Base-by-base conservation (phyloP, 371 early-diverging fungal species). In the Mucor circinelloides region DNA sequence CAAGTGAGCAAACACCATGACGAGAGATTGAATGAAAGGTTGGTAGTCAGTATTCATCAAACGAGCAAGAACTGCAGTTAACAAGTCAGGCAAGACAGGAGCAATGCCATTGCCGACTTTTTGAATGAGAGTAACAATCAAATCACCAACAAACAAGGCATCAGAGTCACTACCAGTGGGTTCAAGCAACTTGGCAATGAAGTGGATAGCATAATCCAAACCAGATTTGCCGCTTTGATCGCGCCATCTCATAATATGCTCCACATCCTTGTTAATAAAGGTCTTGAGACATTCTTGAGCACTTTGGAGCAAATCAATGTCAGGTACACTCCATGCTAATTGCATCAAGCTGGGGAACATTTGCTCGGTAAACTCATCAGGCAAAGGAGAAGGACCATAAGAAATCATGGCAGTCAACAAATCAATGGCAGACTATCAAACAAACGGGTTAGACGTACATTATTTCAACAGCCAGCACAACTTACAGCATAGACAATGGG, bases 1-100 rank as follows among this genome's bases (percentile, higher is more conserved):
- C 58, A 97, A 80, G 57, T 95, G 94, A 38, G 94, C 94, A 76
- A 95, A 93, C 13, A 95, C 90, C 74, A 93, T 80, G 5, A 96
- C 85, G n/a, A 96, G 79, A n/a, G 94, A 92, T 82, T 93, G 90
- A 66, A 92, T 89, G 46, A 94, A 93, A 3, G 92, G 86, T 0
- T 94, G 84, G 19, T 87, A 89, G 71, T 86, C 82, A 0, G 96
- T 91, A 8, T 85, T 84, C 13, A 85, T 85, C 31, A 96, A 79
- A 10, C 94, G 89, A 7, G 69, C 69, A 0, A 91, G 82, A 1
- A 94, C 90, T 1, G 94, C 93, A 36, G 85, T 84, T 58, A 96
- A 80, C 34, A 97, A 85, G n/a, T 90, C 85, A 7, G 94, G 91
- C 44, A 95, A 76, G 17, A 92, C 86, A 36, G 91, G 88, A 1